Base-by-base conservation (phyloP, 1,284 basidiomycete species). In the Apiotrichum gamsii region DNA sequence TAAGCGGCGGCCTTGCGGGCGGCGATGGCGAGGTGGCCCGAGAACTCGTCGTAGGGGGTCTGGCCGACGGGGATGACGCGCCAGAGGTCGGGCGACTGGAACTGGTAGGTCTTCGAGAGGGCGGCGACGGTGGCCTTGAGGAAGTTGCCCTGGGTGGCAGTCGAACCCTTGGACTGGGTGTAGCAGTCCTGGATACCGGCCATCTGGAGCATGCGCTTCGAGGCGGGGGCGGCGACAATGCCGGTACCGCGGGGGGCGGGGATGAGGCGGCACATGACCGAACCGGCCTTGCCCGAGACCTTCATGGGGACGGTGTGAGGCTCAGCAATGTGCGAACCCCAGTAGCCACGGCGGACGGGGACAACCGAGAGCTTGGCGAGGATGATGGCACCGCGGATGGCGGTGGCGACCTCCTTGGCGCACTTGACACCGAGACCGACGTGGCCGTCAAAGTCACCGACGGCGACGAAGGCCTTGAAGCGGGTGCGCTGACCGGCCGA, bases 381-480 rank as follows among this genome's bases (percentile, higher is more conserved):
- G 76, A 97, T 90, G 79, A 99, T 98, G 63, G 95, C 95, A 61
- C 94, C 94, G 65, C 95, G 91, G 75, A 98, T 97, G 64, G 95
- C 94, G 52, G 93, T 96, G 34, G 95, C 94, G 65, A 98, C 95
- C 81, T 98, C 94, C 68, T 99, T 98, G 66, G 94, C 93, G 75
- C 94, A 97, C 81, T 99, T 99, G 76, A 98, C 93, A 77, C 94
- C 95, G 69, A 99, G 84, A 72, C 94, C 95, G 67, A 99, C 90
- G 75, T 98, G 95, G 50, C 65, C 95, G 72, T 97, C 90, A 65
- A 83, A 89, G 77, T 98, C 95, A 74, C 95, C 95, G 69, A 99
- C 95, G 56, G 95, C 95, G 68, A 98, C 95, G 77, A 97, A 98
- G 30, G 95, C 94, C 81, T 99, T 98, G 84, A 99, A 99, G 60